Evolutionary conservation across 2,329 filamentous ascomycete species (phyloP).

Genomic region (Xylaria hypoxylon): DNA sequence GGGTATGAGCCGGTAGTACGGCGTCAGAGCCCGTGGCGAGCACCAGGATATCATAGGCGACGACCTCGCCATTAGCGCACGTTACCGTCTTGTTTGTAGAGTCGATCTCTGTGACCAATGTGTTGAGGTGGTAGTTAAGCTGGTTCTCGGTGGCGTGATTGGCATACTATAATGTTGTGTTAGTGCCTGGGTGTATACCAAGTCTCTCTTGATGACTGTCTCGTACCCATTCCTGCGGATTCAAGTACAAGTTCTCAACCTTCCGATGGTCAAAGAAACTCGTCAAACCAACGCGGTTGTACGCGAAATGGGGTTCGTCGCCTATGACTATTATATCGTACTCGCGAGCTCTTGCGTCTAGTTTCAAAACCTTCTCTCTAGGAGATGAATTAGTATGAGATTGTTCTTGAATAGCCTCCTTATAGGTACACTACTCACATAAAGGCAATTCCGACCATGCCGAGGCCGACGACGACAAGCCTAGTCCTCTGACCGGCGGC

Average conservation of each 20-base stretch:
- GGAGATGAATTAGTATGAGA: background rate
- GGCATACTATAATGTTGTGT: constrained; percentile 65
- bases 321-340: constrained; percentile 88
- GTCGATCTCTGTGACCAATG: constrained; percentile 75
- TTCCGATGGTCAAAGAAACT: constrained; percentile 89
- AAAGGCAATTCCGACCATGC: constrained; percentile 92
- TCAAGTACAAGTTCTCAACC: constrained; percentile 89
- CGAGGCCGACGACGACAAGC: constrained; percentile 85
- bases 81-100: constrained; percentile 72
- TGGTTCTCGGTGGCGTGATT: constrained; percentile 71
- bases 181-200: background rate
- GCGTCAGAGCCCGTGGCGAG: constrained; percentile 90
- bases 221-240: constrained; percentile 81
- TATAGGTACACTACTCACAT: constrained; percentile 69
- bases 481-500: constrained; percentile 64
- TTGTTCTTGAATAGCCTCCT: background rate
- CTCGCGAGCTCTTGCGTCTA: constrained; percentile 78
- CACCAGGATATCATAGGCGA: constrained; percentile 83
- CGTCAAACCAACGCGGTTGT: constrained; percentile 90
- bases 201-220: background rate
- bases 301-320: constrained; percentile 87
- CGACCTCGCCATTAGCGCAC: constrained; percentile 75
- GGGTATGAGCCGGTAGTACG: constrained; percentile 75
- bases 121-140: constrained; percentile 81
- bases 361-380: constrained; percentile 89